Base-by-base conservation (phyloP, 2,329 filamentous ascomycete genomes). In the Arthrobotrys iridis region DNA sequence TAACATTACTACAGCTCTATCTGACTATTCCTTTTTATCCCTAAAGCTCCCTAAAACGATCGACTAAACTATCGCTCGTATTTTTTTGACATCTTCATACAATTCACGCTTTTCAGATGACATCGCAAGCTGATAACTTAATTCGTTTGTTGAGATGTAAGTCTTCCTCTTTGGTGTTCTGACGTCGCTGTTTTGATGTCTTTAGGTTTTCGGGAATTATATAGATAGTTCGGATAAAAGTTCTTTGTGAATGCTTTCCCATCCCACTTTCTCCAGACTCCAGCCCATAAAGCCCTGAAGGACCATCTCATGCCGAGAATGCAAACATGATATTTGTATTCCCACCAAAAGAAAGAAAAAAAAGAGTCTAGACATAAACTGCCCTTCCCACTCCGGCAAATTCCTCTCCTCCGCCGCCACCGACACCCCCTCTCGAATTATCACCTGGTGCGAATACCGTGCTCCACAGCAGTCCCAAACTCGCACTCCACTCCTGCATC, bases 361-460 rank as follows among this genome's bases (percentile, higher is more conserved):
- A 11, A 37, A 41, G 18, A 26, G 30, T 30, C 10, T 65, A 73
- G 43, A 73, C 52, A 55, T 73, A 73, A 50, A 52, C 37, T 20
- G 37, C 40, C 15, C 68, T 64, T 11, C 64, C 68, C 22, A 45
- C 15, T 33, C 35, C 33, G 20, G 30, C 26, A 30, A 45, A 57
- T 1, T 73, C 68, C 7, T 74, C 70, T 8, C 55, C 52, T 18
- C 45, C 62, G 15, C 33, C 60, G 18, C 59, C 46, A 10, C 50
- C 40, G 8, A 24, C 52, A 11, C 77, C 10, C 10, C 72, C 70
- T 41, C 77, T 77, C 82, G 90, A 91, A 22, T 91, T 92, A 4
- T 96, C 92, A 3, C 89, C 88, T 18, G 95, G 91, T 80, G 89
- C 89, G 78, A 97, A 89, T 0, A 96, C 86, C 20, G 89, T 88